These are phyloP conservation scores for Clonostachys rosea DNA, from an alignment of 2,329 filamentous ascomycete species.

Conservation along the genomic window DNA sequence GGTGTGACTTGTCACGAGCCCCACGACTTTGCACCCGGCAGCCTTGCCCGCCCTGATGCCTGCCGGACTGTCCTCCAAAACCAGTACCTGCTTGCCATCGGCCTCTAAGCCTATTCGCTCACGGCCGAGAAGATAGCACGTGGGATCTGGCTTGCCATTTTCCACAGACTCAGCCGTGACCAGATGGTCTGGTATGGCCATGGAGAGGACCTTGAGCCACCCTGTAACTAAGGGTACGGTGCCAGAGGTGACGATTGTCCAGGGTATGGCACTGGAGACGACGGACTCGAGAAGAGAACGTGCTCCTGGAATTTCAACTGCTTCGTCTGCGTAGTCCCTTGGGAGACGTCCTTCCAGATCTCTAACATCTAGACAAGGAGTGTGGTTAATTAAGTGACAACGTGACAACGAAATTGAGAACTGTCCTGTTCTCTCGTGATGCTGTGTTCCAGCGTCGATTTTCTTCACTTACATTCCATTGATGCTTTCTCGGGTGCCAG, in stretches of 20 bases:
- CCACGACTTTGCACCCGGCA: constrained; percentile 80
- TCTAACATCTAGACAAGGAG: constrained; percentile 59
- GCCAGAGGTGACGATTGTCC: constrained; percentile 84
- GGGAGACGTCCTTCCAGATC: constrained; percentile 76
- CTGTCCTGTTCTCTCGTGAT: too few species aligned
- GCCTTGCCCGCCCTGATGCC: constrained; percentile 80
- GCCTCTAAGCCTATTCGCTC: constrained; percentile 51
- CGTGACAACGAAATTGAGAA: too few species aligned
- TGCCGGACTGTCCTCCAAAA: constrained; percentile 85
- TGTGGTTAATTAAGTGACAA: not conserved
- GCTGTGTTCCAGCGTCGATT: too few species aligned
- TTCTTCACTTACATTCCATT: constrained; percentile 75
- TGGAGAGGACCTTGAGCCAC: constrained; percentile 64
- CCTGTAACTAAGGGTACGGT: constrained; percentile 63
- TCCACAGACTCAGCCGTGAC: constrained; percentile 73
- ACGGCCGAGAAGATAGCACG: constrained; percentile 67
- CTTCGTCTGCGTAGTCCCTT: constrained; percentile 69
- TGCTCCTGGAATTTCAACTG: constrained; percentile 81
- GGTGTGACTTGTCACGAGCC: constrained; percentile 79
- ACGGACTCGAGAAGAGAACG: constrained; percentile 65
- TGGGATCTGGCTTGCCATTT: constrained; percentile 73
- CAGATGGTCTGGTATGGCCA: constrained; percentile 62
- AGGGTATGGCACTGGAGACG: constrained; percentile 58
- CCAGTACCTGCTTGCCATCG: constrained; percentile 53
- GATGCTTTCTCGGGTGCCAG: constrained; percentile 82